Evolutionary conservation across 2,329 filamentous ascomycete species (phyloP).

Genomic region (Penicillium sp.): DNA sequence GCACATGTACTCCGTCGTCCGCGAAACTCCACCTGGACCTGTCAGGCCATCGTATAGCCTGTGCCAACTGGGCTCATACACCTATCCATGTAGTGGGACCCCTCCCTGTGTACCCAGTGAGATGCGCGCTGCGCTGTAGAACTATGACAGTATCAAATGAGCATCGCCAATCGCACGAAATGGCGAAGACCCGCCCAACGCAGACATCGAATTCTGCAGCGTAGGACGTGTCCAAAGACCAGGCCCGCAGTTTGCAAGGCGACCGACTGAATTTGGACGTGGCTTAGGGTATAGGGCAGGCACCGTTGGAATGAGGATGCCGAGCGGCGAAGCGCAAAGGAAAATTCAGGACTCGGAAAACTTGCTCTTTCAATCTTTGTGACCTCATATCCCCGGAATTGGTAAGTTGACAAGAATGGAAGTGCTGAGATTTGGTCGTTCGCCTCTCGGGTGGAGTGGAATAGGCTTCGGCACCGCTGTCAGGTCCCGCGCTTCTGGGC

Average conservation of each 20-base stretch:
- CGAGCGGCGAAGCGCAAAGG: not conserved
- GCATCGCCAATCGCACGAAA: not conserved
- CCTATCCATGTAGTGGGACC: no score
- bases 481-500: not conserved
- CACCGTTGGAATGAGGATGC: not conserved
- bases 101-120: not conserved
- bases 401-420: not conserved
- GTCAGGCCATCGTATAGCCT: not conserved
- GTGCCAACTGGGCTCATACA: not conserved
- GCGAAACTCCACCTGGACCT: not conserved
- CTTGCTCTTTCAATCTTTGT: not conserved
- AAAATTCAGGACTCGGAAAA: not conserved
- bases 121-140: not conserved
- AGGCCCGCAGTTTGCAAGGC: conserved; percentile 1
- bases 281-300: not conserved
- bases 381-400: conserved; percentile 1
- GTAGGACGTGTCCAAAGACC: not conserved
- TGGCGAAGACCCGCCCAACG: not conserved
- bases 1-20: not conserved
- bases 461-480: conserved; percentile 2
- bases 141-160: not conserved
- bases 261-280: conserved; percentile 1
- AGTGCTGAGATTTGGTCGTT: not conserved
- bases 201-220: not conserved
- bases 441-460: not conserved